Base-by-base conservation (phyloP, 2,329 filamentous ascomycete genomes). In the Exophiala sideris region DNA sequence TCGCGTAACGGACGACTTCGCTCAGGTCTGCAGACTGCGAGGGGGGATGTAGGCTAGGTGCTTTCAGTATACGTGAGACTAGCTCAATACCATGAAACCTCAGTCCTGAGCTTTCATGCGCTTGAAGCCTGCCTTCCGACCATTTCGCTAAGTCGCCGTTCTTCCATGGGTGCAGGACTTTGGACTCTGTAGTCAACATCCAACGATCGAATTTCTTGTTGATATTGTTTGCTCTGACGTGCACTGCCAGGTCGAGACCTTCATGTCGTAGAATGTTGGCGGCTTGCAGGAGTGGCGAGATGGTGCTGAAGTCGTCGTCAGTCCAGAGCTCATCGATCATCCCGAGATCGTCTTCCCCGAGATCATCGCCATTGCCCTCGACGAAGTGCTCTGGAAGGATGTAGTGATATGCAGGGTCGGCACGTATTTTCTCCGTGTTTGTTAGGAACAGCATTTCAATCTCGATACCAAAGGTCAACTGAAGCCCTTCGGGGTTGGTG, bases 1-100 rank as follows among this genome's bases (percentile, higher is more conserved):
- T 20, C 2, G 45, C 36, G n/a, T 47, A 50, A 10, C 40, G 11
- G 10, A 45, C 34, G 12, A 56, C 40, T 34, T 56, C 36, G 10
- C 9, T 18, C 12, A 56, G 33, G 12, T 34, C 36, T 18, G 36
- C 36, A 35, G 20, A 35, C 21, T 38, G 12, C 8, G 32, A 20
- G 14, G 33, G 12, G 2, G 34, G 20, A 10, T 40, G 18, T 32
- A 9, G 32, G n/a, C 45, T 35, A 24, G 53, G 53, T 12, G 34
- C 44, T 7, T 36, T 12, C 24, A 56, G 40, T 24, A 56, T 52
- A n/a, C 40, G 53, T 20, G 48, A 52, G 38, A 56, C 48, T n/a
- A 52, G 34, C 36, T 56, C 53, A 1, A 48, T 24, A 9, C 48
- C 48, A 11, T 12, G 9, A 24, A 50, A 50, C n/a, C n/a, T n/a